A percentile compares a stretch with the other conserved stretches of the same genome.
Conservation (phyloP, 805 yeast genomes). For the Saturnispora zaruensis region DNA sequence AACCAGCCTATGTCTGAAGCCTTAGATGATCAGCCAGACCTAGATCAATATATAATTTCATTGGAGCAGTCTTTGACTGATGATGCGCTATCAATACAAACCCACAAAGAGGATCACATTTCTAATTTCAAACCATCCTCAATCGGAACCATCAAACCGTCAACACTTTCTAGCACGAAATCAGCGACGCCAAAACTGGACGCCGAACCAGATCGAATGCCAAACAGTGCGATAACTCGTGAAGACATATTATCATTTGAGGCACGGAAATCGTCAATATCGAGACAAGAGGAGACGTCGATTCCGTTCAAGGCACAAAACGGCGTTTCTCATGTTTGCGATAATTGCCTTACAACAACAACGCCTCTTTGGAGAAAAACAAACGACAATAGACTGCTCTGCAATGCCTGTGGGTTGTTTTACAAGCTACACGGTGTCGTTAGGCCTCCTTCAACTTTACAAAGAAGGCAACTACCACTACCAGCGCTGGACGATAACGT, state of each 20-base stretch:
- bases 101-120: neutral
- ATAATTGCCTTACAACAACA: conserved; percentile 82
- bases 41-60: conserved; percentile 8
- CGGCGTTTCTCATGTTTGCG: conserved; percentile 38
- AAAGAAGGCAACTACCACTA: conserved; percentile 8
- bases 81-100: neutral
- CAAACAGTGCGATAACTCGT: neutral
- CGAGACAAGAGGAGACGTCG: conserved; percentile 19
- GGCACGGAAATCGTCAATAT: neutral
- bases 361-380: conserved; percentile 89
- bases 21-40: conserved; percentile 6
- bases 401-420: conserved; percentile 91
- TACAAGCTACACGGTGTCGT: conserved; percentile 72
- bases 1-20: neutral
- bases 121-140: neutral
- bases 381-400: conserved; percentile 73
- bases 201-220: neutral
- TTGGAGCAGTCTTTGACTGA: conserved; percentile 1
- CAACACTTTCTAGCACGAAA: neutral
- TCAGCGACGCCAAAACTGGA: neutral
- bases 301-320: conserved; percentile 24
- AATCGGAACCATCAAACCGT: neutral
- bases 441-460: conserved; percentile 19
- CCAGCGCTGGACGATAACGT: conserved; percentile 7
- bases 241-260: neutral